phyloP scores from a whole-genome alignment of 108 stramenopile species.

The Fistulifera pelliculosa region DNA sequence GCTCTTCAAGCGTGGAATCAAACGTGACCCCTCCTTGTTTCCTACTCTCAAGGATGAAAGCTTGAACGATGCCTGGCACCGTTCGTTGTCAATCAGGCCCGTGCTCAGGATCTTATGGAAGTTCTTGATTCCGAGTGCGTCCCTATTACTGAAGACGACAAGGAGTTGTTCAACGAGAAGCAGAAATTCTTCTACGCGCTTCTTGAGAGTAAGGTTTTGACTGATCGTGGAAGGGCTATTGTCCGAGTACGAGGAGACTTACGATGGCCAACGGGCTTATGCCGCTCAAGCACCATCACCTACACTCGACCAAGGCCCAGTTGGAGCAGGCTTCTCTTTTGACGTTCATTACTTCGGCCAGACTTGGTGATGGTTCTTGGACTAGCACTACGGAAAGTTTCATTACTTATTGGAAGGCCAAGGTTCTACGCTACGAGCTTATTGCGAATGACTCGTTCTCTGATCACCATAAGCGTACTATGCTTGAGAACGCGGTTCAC shows the following conservation, averaged over 20 bases:
- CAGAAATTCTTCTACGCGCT: not conserved
- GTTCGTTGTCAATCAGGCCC: conserved; percentile 2
- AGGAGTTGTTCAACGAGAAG: not conserved
- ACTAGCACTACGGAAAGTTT: not conserved
- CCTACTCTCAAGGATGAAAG: conserved; percentile 11
- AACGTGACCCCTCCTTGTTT: conserved; percentile 11
- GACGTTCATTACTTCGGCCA: not conserved
- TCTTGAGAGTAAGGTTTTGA: not conserved
- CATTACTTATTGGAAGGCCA: conserved; percentile 7
- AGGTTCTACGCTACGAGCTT: conserved; percentile 3
- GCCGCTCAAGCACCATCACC: not conserved
- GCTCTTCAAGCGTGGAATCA: conserved; percentile 11
- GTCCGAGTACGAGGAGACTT: conserved; percentile 5
- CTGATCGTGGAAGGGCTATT: conserved; percentile 2
- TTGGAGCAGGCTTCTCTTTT: not conserved
- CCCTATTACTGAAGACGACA: conserved; percentile 2
- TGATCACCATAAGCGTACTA: not conserved
- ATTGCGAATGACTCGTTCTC: not conserved
- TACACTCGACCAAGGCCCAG: not conserved
- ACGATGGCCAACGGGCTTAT: conserved; percentile 10
- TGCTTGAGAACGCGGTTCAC: conserved; percentile 3
- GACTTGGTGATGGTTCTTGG: not conserved
- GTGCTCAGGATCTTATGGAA: conserved; percentile 4
- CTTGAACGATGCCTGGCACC: conserved; percentile 5
- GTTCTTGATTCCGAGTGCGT: conserved; percentile 4